Evolutionary conservation across 192 early-diverging fungal genomes (phyloP).

Genomic region (Glomus cerebriforme): DNA sequence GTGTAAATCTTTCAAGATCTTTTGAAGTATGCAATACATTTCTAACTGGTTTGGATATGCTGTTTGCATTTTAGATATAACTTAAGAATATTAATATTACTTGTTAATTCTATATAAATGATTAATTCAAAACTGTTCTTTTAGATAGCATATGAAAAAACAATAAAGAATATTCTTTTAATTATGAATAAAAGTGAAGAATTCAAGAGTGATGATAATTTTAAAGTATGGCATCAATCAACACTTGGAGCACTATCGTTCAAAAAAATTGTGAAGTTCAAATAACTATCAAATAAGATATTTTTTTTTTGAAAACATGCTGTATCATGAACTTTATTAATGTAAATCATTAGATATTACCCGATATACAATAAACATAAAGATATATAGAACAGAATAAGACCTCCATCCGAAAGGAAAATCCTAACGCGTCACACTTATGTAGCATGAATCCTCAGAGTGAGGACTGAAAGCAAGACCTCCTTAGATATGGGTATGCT

Average conservation of each 20-base stretch:
- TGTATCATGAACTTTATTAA: too few species aligned
- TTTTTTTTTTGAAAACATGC: too few species aligned
- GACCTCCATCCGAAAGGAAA: too few species aligned
- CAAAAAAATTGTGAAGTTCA: slow-evolving; percentile 15
- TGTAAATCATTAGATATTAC: too few species aligned
- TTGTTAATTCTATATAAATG: slow-evolving; percentile 21
- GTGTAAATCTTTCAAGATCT: slow-evolving; percentile 22
- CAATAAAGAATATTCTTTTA: slow-evolving; percentile 2
- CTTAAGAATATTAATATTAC: neutral
- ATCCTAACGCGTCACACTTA: too few species aligned
- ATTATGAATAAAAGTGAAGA: slow-evolving; percentile 17
- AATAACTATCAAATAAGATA: too few species aligned
- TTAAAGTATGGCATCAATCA: slow-evolving; percentile 8
- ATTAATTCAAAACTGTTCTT: slow-evolving; percentile 24
- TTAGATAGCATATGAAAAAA: slow-evolving; percentile 18
- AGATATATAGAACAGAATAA: too few species aligned
- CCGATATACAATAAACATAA: too few species aligned
- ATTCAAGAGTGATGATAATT: neutral
- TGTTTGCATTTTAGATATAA: slow-evolving; percentile 20
- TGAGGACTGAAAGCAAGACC: too few species aligned
- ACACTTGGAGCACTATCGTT: slow-evolving; percentile 25
- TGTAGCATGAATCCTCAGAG: too few species aligned
- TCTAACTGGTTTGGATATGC: slow-evolving; percentile 19
- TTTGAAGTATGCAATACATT: slow-evolving; percentile 22
- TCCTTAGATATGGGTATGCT: too few species aligned